A percentile compares a stretch with the other conserved stretches of the same genome.
Evolutionary conservation across 2,329 filamentous ascomycete genomes (phyloP).

Genomic region (Clarireedia homoeocarpa): DNA sequence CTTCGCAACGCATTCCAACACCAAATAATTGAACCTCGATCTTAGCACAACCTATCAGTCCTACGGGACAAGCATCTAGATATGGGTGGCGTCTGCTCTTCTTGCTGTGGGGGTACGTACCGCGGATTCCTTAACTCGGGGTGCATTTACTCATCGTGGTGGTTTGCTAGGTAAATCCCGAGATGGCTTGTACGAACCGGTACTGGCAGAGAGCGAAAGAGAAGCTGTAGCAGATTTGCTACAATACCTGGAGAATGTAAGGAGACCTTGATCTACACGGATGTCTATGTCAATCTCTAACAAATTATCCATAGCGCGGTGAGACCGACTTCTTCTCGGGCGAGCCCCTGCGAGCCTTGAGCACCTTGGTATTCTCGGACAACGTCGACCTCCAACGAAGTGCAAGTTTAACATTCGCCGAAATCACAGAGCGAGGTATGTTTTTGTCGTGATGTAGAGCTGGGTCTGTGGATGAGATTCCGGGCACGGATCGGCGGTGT

Average conservation of each 20-base stretch:
- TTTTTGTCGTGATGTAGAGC: constrained; percentile 8
- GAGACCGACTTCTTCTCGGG: constrained; percentile 98
- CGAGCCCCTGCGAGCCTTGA: constrained; percentile 86
- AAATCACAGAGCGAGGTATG: constrained; percentile 95
- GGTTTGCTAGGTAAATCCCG: constrained; percentile 56
- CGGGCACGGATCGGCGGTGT: background rate
- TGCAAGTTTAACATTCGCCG: constrained; percentile 95
- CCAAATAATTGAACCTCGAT: constrained; percentile 21
- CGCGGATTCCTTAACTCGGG: constrained; percentile 7
- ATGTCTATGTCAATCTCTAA: constrained; percentile 13
- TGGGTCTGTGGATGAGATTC: background rate
- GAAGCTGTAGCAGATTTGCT: constrained; percentile 94
- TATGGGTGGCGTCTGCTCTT: constrained; percentile 57
- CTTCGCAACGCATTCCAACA: constrained; percentile 19
- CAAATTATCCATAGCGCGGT: constrained; percentile 49
- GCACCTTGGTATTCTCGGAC: constrained; percentile 94
- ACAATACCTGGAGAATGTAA: constrained; percentile 92
- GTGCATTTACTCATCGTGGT: constrained; percentile 28
- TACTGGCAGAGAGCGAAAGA: constrained; percentile 89
- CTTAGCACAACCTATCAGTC: constrained; percentile 15
- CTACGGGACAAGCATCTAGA: constrained; percentile 29
- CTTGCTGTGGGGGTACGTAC: constrained; percentile 50
- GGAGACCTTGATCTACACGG: background rate
- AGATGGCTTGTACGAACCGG: constrained; percentile 76
- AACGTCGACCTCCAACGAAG: constrained; percentile 97